A percentile compares a stretch with the other conserved stretches of the same genome.
These are phyloP conservation scores for Nigrospora oryzae DNA, from an alignment of 2,329 filamentous ascomycete genomes.

Conservation along the genomic window DNA sequence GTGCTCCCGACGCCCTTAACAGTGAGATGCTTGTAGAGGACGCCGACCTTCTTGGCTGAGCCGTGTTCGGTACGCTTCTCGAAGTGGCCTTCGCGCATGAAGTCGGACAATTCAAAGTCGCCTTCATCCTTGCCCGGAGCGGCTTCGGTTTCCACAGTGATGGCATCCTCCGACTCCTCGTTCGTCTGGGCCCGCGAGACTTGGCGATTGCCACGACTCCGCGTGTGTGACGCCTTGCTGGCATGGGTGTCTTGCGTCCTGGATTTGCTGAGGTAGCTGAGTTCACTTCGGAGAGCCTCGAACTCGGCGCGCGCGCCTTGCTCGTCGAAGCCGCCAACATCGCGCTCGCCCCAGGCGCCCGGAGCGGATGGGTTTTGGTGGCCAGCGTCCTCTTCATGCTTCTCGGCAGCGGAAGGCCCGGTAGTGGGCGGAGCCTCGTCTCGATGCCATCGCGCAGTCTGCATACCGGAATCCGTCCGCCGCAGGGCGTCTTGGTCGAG, in stretches of 20 bases:
- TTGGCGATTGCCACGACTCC: conserved; percentile 3
- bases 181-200: conserved; percentile 6
- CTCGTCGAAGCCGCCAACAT: conserved; percentile 23
- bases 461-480: conserved; percentile 20
- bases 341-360: conserved; percentile 28
- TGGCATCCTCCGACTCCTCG: conserved; percentile 9
- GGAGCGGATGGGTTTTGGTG: conserved; percentile 6
- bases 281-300: conserved; percentile 23
- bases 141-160: conserved; percentile 19
- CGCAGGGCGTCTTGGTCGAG: conserved; percentile 22
- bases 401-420: conserved; percentile 1
- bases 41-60: conserved; percentile 69
- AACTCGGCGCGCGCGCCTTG: conserved; percentile 24
- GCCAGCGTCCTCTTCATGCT: not conserved
- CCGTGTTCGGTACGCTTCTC: conserved; percentile 60
- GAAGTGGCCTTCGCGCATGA: conserved; percentile 67
- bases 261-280: conserved; percentile 23
- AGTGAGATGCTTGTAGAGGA: conserved; percentile 67
- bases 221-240: conserved; percentile 7
- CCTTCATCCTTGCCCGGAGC: conserved; percentile 36
- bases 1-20: conserved; percentile 64
- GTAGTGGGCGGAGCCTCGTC: conserved; percentile 11
- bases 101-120: conserved; percentile 60
- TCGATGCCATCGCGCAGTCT: conserved; percentile 14
- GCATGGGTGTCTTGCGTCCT: conserved; percentile 24